Evolutionary conservation across 1,139 yeast species (phyloP), one percentile per base, ranked within the genome.

Genomic region (Candida sp.): DNA sequence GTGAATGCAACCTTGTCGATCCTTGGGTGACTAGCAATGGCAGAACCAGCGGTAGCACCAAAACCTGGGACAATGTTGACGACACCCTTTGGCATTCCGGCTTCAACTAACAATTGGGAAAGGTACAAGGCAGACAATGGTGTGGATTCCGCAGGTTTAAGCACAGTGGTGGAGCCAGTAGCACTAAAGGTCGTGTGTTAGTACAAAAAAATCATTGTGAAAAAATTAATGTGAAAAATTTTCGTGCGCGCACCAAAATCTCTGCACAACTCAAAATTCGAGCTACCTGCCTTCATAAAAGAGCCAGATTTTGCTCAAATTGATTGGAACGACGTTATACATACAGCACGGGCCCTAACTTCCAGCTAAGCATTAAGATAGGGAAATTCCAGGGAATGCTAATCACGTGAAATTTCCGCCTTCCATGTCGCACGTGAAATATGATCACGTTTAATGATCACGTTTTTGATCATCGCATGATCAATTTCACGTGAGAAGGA

Each of bases 321-420:
- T 11, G 3, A 7, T 17, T 12, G 22, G 12, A 7, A 27, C 25
- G 17, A 30, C 3, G 5, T 5, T 7, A 30, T 41, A 41, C 44
- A 28, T 41, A 41, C 61, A 90, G 73, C 51, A 93, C 94, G 49
- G 96, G 96, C 53, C 89, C 94, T 55, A 90, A 75, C 74, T 89
- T 89, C 96, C 96, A 89, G 17, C 92, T 73, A 75, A 88, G 84
- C 91, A 90, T 87, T 68, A 88, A 76, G 58, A 90, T 72, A 58
- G 96, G 96, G 84, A 88, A 90, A 72, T 89, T 89, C 96, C 96
- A 89, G 60, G 96, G 96, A 61, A 89, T 86, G 34, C 41, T 25
- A 7, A 8, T 33, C 37, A 33, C 37, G 37, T 33, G 37, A 17
- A 17, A 17, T 17, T 17, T 17, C 17, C 17, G 17, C 17, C 17